phyloP scores from a whole-genome alignment of 257 asterid genomes.

The Solanum pimpinellifolium region DNA sequence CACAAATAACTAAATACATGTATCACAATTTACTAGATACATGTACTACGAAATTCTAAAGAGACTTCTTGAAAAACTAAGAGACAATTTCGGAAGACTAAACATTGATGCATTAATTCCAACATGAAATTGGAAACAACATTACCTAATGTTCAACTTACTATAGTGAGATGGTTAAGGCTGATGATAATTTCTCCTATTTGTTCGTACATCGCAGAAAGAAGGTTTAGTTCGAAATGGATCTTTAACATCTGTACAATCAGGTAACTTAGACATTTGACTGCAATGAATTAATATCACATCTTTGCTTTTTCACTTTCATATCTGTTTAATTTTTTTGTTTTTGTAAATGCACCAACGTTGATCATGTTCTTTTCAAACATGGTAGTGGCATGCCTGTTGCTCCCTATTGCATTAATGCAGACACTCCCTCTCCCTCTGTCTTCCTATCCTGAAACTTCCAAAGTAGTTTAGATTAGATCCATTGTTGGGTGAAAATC shows the following conservation, averaged over 20 bases:
- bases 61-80: too few relatives aligned
- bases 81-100: too few relatives aligned
- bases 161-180: not conserved
- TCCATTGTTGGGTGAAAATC: not conserved
- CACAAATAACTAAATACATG: too few relatives aligned
- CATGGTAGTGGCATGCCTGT: not conserved
- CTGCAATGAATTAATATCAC: not conserved
- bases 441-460: not conserved
- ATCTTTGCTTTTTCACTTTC: not conserved
- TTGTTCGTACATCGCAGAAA: constrained; percentile 24
- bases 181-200: not conserved
- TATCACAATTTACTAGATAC: too few relatives aligned
- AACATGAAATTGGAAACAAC: not conserved
- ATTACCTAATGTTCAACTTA: not conserved
- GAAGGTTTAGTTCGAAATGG: constrained; percentile 60
- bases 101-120: too few relatives aligned
- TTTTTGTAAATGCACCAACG: not conserved
- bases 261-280: constrained; percentile 34
- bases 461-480: not conserved
- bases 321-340: not conserved
- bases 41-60: too few relatives aligned
- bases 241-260: constrained; percentile 49
- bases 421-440: not conserved
- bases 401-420: not conserved
- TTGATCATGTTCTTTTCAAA: not conserved